Evolutionary conservation across 2,329 filamentous ascomycete species (phyloP).

Genomic region (Trichophyton simii): DNA sequence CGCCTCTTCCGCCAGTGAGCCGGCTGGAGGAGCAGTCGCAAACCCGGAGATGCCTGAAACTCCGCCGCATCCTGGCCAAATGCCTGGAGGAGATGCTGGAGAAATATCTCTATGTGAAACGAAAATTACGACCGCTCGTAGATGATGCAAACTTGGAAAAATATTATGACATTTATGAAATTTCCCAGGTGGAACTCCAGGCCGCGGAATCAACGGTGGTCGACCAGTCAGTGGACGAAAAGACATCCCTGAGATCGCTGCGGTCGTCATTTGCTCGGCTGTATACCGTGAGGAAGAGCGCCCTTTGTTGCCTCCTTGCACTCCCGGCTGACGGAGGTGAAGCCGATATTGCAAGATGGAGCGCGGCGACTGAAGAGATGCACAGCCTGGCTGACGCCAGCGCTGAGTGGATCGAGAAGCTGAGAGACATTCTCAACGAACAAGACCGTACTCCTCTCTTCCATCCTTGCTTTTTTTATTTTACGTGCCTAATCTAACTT

Average conservation of each 20-base stretch:
- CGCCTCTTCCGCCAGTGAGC: conserved; percentile 80
- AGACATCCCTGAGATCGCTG: conserved; percentile 63
- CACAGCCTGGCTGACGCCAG: conserved; percentile 51
- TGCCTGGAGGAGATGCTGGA: conserved; percentile 59
- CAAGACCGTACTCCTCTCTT: conserved; percentile 53
- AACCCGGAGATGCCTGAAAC: conserved; percentile 61
- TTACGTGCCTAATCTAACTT: conserved; percentile 5
- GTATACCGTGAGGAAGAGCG: conserved; percentile 67
- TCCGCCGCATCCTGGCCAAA: conserved; percentile 62
- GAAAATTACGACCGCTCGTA: conserved; percentile 57
- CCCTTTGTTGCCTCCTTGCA: conserved; percentile 78
- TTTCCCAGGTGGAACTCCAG: conserved; percentile 58
- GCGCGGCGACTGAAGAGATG: conserved; percentile 63
- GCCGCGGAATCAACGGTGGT: conserved; percentile 55
- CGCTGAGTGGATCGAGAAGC: conserved; percentile 48
- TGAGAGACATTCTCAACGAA: conserved; percentile 60
- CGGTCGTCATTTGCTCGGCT: conserved; percentile 73
- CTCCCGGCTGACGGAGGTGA: conserved; percentile 70
- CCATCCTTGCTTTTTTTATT: conserved; percentile 8
- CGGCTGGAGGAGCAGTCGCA: conserved; percentile 76
- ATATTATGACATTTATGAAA: conserved; percentile 81
- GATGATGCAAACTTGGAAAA: conserved; percentile 75
- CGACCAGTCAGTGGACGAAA: conserved; percentile 58
- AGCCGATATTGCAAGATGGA: conserved; percentile 67
- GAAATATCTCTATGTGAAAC: conserved; percentile 58